Conservation (phyloP, 2,329 filamentous ascomycete species). For the Neofusicoccum umdonicola region DNA sequence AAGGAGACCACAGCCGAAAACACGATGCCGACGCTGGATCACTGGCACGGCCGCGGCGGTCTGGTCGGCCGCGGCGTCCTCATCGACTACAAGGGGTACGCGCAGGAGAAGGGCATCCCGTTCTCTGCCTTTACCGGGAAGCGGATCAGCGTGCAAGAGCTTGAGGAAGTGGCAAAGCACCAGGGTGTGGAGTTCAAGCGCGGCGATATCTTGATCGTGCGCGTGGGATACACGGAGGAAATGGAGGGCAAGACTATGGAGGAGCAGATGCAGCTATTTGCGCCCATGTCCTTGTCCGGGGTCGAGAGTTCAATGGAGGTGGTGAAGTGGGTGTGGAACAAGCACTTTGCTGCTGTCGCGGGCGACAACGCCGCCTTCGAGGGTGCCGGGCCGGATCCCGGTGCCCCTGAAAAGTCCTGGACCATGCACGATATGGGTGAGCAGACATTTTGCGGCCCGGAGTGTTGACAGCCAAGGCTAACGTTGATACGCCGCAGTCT, state of each 20-base stretch:
- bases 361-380: conserved; percentile 36
- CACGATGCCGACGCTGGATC: conserved; percentile 17
- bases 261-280: neutral
- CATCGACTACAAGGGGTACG: conserved; percentile 25
- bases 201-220: conserved; percentile 26
- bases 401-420: neutral
- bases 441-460: neutral
- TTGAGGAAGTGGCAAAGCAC: conserved; percentile 19
- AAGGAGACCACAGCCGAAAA: neutral
- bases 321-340: conserved; percentile 26
- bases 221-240: conserved; percentile 20
- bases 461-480: neutral
- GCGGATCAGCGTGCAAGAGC: neutral
- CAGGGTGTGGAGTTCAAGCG: conserved; percentile 23
- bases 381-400: conserved; percentile 25
- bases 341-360: conserved; percentile 35
- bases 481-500: conserved; percentile 18
- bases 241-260: neutral
- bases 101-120: conserved; percentile 22
- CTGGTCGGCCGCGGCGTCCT: conserved; percentile 21
- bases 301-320: conserved; percentile 23
- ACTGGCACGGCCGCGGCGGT: conserved; percentile 17
- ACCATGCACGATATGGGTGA: neutral
- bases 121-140: conserved; percentile 13
- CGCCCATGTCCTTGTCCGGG: neutral